phyloP scores from a whole-genome alignment of 2,329 filamentous ascomycete genomes.

The Fusarium avenaceum region DNA sequence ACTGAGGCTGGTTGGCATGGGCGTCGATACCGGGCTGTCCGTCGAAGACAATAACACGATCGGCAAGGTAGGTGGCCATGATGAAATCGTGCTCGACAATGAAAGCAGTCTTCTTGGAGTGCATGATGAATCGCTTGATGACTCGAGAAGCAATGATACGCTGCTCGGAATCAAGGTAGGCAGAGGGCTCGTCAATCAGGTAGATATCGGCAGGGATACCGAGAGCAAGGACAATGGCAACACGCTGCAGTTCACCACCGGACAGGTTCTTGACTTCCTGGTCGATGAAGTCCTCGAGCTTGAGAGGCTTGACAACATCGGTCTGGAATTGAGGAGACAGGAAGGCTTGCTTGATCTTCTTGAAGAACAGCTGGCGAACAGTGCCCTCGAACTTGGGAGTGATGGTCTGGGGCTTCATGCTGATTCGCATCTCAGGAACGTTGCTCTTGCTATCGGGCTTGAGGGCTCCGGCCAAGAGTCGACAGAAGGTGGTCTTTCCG shows the following conservation, averaged over 20 bases:
- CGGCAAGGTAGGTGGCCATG: slow-evolving; percentile 84
- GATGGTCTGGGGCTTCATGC: slow-evolving; percentile 99
- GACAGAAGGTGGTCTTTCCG: slow-evolving; percentile 99
- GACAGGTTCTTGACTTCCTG: slow-evolving; percentile 99
- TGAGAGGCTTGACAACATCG: slow-evolving; percentile 99
- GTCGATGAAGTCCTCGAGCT: slow-evolving; percentile 98
- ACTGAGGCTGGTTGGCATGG: slow-evolving; percentile 90
- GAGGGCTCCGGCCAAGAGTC: slow-evolving; percentile 90
- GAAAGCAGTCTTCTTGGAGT: slow-evolving; percentile 99
- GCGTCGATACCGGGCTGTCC: slow-evolving; percentile 90
- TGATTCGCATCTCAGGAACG: slow-evolving; percentile 95
- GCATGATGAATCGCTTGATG: slow-evolving; percentile 99
- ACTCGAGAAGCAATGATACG: slow-evolving; percentile 97
- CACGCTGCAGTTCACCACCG: slow-evolving; percentile 99
- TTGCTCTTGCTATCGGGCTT: slow-evolving; percentile 86
- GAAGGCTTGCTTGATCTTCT: slow-evolving; percentile 98
- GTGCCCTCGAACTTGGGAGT: slow-evolving; percentile 98
- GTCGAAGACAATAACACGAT: slow-evolving; percentile 98
- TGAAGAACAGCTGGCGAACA: slow-evolving; percentile 98
- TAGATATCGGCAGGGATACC: slow-evolving; percentile 98
- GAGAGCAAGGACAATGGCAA: slow-evolving; percentile 96
- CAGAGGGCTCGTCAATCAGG: slow-evolving; percentile 96
- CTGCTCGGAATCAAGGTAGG: slow-evolving; percentile 98
- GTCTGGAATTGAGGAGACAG: slow-evolving; percentile 98
- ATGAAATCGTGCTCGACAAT: slow-evolving; percentile 99